Conservation (phyloP, 352 stramenopile genomes). For the Pythium coloratum region DNA sequence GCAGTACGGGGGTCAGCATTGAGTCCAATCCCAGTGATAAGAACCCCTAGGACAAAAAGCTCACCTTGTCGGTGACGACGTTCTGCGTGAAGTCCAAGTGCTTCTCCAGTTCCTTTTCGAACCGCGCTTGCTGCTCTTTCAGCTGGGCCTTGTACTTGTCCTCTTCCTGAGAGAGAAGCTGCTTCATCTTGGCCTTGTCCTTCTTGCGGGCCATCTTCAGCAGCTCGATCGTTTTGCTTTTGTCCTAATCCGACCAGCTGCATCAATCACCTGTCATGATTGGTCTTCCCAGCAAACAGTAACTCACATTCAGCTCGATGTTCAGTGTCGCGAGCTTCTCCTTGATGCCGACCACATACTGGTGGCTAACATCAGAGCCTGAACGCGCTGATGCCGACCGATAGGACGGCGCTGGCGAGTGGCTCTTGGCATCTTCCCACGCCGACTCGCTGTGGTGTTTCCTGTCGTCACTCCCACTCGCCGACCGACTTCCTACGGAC, state of each 20-base stretch:
- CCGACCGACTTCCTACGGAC: slow-evolving; percentile 19
- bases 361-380: slow-evolving; percentile 38
- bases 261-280: neutral
- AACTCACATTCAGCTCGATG: slow-evolving; percentile 73
- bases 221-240: slow-evolving; percentile 83
- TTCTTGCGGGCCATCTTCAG: slow-evolving; percentile 77
- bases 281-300: neutral
- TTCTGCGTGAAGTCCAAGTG: slow-evolving; percentile 82
- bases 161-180: slow-evolving; percentile 49
- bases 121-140: slow-evolving; percentile 53
- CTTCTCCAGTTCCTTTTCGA: slow-evolving; percentile 78
- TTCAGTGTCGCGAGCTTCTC: slow-evolving; percentile 77
- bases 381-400: slow-evolving; percentile 35
- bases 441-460: slow-evolving; percentile 29
- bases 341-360: slow-evolving; percentile 73
- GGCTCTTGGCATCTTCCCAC: slow-evolving; percentile 35
- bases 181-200: slow-evolving; percentile 64
- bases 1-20: neutral
- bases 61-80: slow-evolving; percentile 72
- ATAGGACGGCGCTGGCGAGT: slow-evolving; percentile 32
- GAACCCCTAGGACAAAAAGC: neutral
- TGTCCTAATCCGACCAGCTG: slow-evolving; percentile 43
- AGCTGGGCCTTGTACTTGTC: slow-evolving; percentile 52
- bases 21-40: too few species aligned
- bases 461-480: slow-evolving; percentile 15